Conservation (phyloP, 495 filamentous ascomycete species). For the Hamigera avellanea region DNA sequence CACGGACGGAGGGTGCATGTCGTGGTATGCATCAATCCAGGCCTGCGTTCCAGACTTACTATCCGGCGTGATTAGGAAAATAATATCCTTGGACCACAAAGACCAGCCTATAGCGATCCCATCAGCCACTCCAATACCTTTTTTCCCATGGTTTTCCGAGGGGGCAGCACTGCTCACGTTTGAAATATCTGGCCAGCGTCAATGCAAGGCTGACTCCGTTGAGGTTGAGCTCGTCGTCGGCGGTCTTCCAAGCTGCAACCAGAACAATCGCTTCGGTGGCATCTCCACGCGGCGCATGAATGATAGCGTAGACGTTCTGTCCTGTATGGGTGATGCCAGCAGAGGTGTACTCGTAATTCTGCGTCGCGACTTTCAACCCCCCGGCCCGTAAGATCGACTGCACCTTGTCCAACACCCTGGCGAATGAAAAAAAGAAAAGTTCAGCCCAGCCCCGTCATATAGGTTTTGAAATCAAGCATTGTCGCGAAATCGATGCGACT, state of each 20-base stretch:
- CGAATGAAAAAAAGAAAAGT: too few relatives aligned
- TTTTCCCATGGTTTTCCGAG: not conserved
- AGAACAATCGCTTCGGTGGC: slow-evolving; percentile 97
- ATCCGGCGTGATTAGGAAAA: slow-evolving; percentile 80
- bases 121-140: slow-evolving; percentile 10
- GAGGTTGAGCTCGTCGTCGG: slow-evolving; percentile 66
- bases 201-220: slow-evolving; percentile 78
- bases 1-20: slow-evolving; percentile 60
- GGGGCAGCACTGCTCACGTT: slow-evolving; percentile 35
- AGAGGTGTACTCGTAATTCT: slow-evolving; percentile 70
- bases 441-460: slow-evolving; percentile 4
- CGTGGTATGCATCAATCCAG: slow-evolving; percentile 96
- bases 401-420: slow-evolving; percentile 56
- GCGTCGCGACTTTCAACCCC: slow-evolving; percentile 75
- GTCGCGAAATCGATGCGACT: not conserved
- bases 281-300: slow-evolving; percentile 92
- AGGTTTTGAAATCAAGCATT: not conserved
- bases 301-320: slow-evolving; percentile 87
- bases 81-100: slow-evolving; percentile 97
- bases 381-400: slow-evolving; percentile 61
- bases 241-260: slow-evolving; percentile 79
- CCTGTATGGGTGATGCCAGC: slow-evolving; percentile 63
- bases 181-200: slow-evolving; percentile 88
- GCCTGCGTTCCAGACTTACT: slow-evolving; percentile 86
- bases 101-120: slow-evolving; percentile 58